These are phyloP conservation scores for Ambrosiella cleistominuta DNA, from an alignment of 2,329 filamentous ascomycete genomes.

Conservation along the genomic window DNA sequence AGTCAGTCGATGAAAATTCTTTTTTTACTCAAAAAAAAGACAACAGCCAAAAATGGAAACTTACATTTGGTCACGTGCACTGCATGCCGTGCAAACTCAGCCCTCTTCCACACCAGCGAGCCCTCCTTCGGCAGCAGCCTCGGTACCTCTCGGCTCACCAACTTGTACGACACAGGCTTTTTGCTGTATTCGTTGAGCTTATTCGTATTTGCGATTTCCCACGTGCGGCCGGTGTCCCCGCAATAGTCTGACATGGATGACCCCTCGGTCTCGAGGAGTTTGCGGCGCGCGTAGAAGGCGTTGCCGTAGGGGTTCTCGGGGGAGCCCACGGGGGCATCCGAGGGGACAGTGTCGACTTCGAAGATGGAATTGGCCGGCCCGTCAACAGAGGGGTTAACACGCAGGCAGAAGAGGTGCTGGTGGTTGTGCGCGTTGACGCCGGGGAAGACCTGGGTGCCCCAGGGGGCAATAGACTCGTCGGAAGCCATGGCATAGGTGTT, in stretches of 20 bases:
- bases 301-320: constrained; percentile 78
- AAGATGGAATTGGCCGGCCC: constrained; percentile 72
- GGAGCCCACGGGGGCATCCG: constrained; percentile 55
- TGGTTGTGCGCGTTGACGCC: constrained; percentile 90
- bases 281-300: constrained; percentile 73
- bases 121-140: constrained; percentile 62
- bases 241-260: constrained; percentile 66
- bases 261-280: constrained; percentile 53
- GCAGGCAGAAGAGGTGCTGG: constrained; percentile 85
- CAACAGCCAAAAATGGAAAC: constrained; percentile 16
- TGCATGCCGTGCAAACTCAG: constrained; percentile 71
- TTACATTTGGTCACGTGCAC: constrained; percentile 80
- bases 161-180: constrained; percentile 74
- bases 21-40: background rate
- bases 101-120: constrained; percentile 74
- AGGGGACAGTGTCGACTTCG: constrained; percentile 57
- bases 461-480: constrained; percentile 66
- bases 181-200: constrained; percentile 73
- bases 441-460: constrained; percentile 83
- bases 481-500: constrained; percentile 76
- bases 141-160: constrained; percentile 73
- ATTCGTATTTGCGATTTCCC: constrained; percentile 77
- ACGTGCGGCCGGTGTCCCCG: constrained; percentile 59
- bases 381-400: constrained; percentile 74
- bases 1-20: background rate